phyloP scores from a whole-genome alignment of 345 rosid species.

The Populus pruinosa region DNA sequence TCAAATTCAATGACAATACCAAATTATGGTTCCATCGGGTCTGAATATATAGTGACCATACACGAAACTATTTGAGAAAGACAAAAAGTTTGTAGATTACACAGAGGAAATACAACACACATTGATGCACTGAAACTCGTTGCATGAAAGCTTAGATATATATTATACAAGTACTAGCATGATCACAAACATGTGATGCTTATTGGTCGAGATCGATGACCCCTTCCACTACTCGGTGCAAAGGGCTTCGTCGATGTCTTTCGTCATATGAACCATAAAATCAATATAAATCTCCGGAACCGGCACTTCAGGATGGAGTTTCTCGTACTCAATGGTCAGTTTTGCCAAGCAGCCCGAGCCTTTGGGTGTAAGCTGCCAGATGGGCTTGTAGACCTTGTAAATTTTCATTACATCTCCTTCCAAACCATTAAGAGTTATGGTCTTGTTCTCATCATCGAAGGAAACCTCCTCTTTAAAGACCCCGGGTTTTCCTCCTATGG shows the following conservation, averaged over 20 bases:
- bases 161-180: no score
- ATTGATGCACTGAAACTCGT: no score
- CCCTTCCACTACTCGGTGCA: not conserved
- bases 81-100: no score
- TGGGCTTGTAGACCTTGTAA: slow-evolving; percentile 25
- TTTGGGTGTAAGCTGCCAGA: slow-evolving; percentile 4
- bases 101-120: no score
- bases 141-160: no score
- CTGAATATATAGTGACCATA: no score
- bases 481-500: slow-evolving; percentile 30
- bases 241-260: slow-evolving; percentile 21
- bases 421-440: slow-evolving; percentile 10
- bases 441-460: slow-evolving; percentile 22
- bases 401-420: slow-evolving; percentile 34
- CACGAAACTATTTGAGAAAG: no score
- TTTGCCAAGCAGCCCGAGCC: slow-evolving; percentile 8
- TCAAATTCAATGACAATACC: no score
- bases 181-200: no score
- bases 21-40: no score
- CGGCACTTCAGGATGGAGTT: slow-evolving; percentile 15
- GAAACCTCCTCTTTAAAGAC: slow-evolving; percentile 24
- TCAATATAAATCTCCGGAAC: slow-evolving; percentile 23
- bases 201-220: no score
- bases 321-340: slow-evolving; percentile 29
- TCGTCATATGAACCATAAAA: not conserved